Evolutionary conservation across 768 basidiomycete genomes (phyloP).

Genomic region (Agrocybe praecox): DNA sequence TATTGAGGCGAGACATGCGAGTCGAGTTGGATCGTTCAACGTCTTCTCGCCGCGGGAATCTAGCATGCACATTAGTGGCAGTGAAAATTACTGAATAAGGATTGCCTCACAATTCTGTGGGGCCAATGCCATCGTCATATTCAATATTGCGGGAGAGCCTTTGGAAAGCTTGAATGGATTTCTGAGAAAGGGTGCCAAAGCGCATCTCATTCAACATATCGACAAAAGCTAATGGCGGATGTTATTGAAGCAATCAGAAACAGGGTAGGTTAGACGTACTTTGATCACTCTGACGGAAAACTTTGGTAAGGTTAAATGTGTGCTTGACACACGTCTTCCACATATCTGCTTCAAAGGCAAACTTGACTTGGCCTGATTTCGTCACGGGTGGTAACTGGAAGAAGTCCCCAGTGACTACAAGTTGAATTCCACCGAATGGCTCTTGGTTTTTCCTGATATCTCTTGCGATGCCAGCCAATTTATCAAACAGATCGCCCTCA

Average conservation of each 20-base stretch:
- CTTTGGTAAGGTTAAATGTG: slow-evolving; percentile 92
- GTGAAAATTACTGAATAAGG: background rate
- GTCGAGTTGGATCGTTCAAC: slow-evolving; percentile 82
- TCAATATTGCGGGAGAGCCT: slow-evolving; percentile 67
- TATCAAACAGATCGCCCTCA: slow-evolving; percentile 92
- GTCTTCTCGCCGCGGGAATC: slow-evolving; percentile 90
- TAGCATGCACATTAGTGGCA: slow-evolving; percentile 27
- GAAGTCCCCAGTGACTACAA: slow-evolving; percentile 96
- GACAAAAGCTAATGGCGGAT: slow-evolving; percentile 68
- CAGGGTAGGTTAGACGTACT: slow-evolving; percentile 45
- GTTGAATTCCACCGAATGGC: slow-evolving; percentile 96
- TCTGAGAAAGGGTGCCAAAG: slow-evolving; percentile 69
- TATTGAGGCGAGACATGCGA: slow-evolving; percentile 64
- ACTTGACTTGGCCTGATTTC: slow-evolving; percentile 69
- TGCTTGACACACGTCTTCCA: slow-evolving; percentile 78
- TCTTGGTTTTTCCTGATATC: slow-evolving; percentile 58
- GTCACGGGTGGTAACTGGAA: slow-evolving; percentile 96
- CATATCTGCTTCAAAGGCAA: slow-evolving; percentile 86
- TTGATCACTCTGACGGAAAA: slow-evolving; percentile 93
- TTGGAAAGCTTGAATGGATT: slow-evolving; percentile 73
- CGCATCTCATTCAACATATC: slow-evolving; percentile 99
- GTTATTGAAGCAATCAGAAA: background rate
- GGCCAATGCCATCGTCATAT: slow-evolving; percentile 80
- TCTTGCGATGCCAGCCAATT: slow-evolving; percentile 73
- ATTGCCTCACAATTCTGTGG: slow-evolving; percentile 89